A percentile compares a stretch with the other conserved stretches of the same genome.
Conservation (phyloP, 306 rosid species). For the Psophocarpus tetragonolobus region DNA sequence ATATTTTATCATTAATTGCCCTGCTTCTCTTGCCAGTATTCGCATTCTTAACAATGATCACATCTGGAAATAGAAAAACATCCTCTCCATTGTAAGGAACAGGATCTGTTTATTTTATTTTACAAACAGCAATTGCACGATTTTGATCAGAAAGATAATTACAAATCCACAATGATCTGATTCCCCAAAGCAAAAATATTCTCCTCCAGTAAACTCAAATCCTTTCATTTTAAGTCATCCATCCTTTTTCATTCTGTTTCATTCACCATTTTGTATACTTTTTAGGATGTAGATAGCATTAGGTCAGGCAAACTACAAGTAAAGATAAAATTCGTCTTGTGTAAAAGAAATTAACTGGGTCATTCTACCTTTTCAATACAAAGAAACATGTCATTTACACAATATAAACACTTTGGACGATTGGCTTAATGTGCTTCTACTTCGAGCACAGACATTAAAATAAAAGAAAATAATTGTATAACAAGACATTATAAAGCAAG, state of each 20-base stretch:
- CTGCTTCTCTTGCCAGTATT: not conserved
- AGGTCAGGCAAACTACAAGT: not conserved
- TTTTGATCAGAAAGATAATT: too few relatives aligned
- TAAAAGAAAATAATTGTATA: constrained; percentile 18
- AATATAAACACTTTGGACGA: constrained; percentile 27
- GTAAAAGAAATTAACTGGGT: not conserved
- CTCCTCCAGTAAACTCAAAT: not conserved
- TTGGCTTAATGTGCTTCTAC: constrained; percentile 27
- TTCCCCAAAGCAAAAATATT: not conserved
- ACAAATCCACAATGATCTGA: not conserved
- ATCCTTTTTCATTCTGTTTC: not conserved
- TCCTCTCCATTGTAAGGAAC: too few relatives aligned
- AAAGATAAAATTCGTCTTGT: constrained; percentile 18
- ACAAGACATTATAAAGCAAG: constrained; percentile 1
- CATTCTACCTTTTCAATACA: not conserved
- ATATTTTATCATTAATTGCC: not conserved
- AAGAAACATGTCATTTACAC: constrained; percentile 12
- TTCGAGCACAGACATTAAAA: constrained; percentile 12
- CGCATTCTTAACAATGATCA: not conserved
- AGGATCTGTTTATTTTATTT: not conserved
- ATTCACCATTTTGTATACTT: not conserved
- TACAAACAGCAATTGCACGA: not conserved
- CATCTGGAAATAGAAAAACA: not conserved
- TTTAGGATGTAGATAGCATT: not conserved
- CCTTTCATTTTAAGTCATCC: not conserved